These are phyloP conservation scores for Volvariella volvacea DNA, from an alignment of 1,284 basidiomycete genomes.

Conservation along the genomic window DNA sequence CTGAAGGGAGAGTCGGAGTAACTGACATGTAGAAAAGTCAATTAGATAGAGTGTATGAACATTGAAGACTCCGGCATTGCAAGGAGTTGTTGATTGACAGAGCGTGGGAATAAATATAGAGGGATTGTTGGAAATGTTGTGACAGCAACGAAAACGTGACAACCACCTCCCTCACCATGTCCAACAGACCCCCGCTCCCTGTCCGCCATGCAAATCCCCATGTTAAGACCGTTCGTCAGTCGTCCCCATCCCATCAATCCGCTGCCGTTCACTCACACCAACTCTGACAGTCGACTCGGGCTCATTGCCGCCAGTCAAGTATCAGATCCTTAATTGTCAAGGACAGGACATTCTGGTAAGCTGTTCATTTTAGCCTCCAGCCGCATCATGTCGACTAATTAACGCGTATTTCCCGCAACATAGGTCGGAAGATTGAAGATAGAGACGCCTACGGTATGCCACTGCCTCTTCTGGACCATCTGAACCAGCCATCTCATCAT, in stretches of 20 bases:
- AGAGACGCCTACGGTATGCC: slow-evolving; percentile 67
- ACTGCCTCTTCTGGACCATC: slow-evolving; percentile 8
- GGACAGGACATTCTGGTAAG: slow-evolving; percentile 78
- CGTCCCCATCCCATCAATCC: neutral
- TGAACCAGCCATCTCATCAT: slow-evolving; percentile 1
- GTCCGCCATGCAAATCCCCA: slow-evolving; percentile 31
- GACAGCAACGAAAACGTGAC: slow-evolving; percentile 4
- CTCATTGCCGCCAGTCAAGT: slow-evolving; percentile 61
- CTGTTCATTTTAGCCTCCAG: neutral
- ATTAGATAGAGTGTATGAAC: slow-evolving; percentile 5
- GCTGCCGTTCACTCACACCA: neutral
- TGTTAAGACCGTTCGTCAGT: slow-evolving; percentile 26
- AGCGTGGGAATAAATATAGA: slow-evolving; percentile 22
- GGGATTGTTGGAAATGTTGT: slow-evolving; percentile 14
- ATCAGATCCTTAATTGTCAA: slow-evolving; percentile 78
- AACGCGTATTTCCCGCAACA: neutral
- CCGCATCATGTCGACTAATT: slow-evolving; percentile 3
- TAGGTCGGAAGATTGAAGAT: slow-evolving; percentile 92
- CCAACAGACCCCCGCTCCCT: slow-evolving; percentile 33
- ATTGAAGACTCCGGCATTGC: too few relatives aligned
- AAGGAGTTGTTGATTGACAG: slow-evolving; percentile 15
- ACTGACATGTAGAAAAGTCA: slow-evolving; percentile 4
- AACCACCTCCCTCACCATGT: slow-evolving; percentile 15
- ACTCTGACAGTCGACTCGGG: slow-evolving; percentile 24
- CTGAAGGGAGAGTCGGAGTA: slow-evolving; percentile 12